phyloP scores from a whole-genome alignment of 2,329 filamentous ascomycete genomes.

The Colletotrichum nymphaeae region DNA sequence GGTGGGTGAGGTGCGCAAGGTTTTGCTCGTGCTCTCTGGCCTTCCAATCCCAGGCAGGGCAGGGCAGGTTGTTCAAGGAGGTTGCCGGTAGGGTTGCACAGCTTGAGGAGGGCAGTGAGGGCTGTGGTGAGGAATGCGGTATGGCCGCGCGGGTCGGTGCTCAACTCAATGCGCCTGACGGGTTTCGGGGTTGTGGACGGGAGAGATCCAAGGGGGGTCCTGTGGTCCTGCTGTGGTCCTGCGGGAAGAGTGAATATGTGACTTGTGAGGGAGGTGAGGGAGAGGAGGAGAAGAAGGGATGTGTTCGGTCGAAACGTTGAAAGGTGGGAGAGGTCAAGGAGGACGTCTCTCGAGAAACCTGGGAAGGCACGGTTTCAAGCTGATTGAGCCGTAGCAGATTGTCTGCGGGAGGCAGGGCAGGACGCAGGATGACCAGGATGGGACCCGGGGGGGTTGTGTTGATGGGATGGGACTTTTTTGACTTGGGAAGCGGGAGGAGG shows the following conservation, averaged over 20 bases:
- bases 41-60: conserved; percentile 5
- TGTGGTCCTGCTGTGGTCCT: background rate
- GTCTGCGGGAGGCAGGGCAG: conserved; percentile 21
- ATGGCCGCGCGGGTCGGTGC: conserved; percentile 28
- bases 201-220: conserved; percentile 5
- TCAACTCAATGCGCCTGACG: conserved; percentile 36
- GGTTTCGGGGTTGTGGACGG: conserved; percentile 32
- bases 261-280: conserved; percentile 5
- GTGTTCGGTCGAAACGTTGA: conserved; percentile 26
- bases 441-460: too few relatives aligned
- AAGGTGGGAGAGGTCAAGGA: conserved; percentile 25
- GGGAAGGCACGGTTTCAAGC: conserved; percentile 33
- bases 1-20: conserved; percentile 1
- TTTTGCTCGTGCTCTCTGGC: background rate
- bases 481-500: background rate
- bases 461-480: background rate
- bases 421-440: conserved; percentile 17
- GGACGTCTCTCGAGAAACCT: conserved; percentile 15
- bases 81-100: conserved; percentile 7
- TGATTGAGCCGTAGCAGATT: conserved; percentile 35
- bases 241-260: background rate
- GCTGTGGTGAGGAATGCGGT: conserved; percentile 8
- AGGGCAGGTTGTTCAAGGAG: conserved; percentile 16
- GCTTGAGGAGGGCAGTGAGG: background rate
- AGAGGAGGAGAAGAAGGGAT: conserved; percentile 25